These are phyloP conservation scores for Aspergillus sp. DNA, from an alignment of 2,329 filamentous ascomycete species.

Conservation along the genomic window DNA sequence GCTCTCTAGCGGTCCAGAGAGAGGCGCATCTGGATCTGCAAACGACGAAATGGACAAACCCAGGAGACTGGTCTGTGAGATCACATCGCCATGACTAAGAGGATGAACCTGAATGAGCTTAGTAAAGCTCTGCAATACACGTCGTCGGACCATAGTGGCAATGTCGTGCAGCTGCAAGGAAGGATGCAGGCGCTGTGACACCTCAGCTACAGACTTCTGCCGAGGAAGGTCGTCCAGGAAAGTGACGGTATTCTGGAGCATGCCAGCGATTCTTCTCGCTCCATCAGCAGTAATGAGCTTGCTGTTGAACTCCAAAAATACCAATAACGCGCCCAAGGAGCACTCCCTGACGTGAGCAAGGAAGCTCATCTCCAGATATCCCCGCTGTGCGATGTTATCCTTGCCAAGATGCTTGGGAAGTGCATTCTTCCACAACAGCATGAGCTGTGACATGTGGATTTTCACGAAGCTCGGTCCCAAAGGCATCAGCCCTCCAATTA, in stretches of 20 bases:
- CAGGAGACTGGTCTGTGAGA: conserved; percentile 87
- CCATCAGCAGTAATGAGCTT: conserved; percentile 89
- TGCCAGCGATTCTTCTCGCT: conserved; percentile 83
- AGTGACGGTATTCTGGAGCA: conserved; percentile 90
- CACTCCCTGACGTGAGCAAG: conserved; percentile 93
- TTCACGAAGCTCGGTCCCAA: conserved; percentile 98
- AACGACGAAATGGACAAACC: conserved; percentile 88
- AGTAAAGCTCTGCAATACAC: conserved; percentile 92
- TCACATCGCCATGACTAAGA: conserved; percentile 75
- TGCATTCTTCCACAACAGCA: conserved; percentile 95
- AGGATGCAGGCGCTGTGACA: conserved; percentile 76
- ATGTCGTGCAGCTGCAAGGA: conserved; percentile 86
- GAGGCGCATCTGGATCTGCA: conserved; percentile 76
- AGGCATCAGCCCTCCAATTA: conserved; percentile 95
- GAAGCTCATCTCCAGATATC: conserved; percentile 85
- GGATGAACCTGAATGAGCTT: conserved; percentile 88
- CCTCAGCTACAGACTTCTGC: conserved; percentile 83
- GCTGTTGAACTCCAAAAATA: conserved; percentile 91
- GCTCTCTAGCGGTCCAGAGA: conserved; percentile 74
- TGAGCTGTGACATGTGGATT: conserved; percentile 90
- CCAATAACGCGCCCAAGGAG: conserved; percentile 83
- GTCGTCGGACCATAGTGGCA: conserved; percentile 86
- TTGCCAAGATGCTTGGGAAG: conserved; percentile 91
- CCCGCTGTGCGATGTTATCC: conserved; percentile 81
- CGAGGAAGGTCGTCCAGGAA: conserved; percentile 82